Evolutionary conservation across 768 basidiomycete genomes (phyloP).

Genomic region (Pleurotus citrinopileatus): DNA sequence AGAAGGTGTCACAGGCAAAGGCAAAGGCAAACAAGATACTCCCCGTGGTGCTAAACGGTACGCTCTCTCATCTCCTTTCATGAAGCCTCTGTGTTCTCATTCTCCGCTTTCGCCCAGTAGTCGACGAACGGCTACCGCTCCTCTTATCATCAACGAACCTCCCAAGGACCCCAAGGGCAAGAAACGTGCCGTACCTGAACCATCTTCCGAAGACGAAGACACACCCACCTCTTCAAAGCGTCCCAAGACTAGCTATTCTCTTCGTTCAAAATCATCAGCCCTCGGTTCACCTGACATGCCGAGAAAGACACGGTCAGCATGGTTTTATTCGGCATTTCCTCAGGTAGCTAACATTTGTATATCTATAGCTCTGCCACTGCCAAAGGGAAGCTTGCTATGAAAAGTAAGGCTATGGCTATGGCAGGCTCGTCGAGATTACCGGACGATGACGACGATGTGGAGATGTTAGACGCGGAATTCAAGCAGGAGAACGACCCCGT

Average conservation of each 20-base stretch:
- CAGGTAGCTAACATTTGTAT: conserved; percentile 10
- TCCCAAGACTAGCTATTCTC: conserved; percentile 61
- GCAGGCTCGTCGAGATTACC: conserved; percentile 58
- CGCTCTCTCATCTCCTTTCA: conserved; percentile 27
- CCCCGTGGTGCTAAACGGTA: conserved; percentile 62
- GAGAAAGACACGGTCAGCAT: conserved; percentile 63
- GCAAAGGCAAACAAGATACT: conserved; percentile 61
- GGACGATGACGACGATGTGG: conserved; percentile 65
- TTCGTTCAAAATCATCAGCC: conserved; percentile 46
- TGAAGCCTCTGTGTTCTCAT: conserved; percentile 16
- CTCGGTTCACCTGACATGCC: conserved; percentile 57
- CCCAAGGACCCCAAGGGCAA: conserved; percentile 81
- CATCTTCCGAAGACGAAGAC: conserved; percentile 64
- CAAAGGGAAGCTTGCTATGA: conserved; percentile 60
- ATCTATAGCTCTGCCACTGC: conserved; percentile 41
- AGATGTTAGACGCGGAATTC: conserved; percentile 70
- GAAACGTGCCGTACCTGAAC: conserved; percentile 83
- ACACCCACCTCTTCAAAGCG: conserved; percentile 57
- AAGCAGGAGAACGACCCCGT: conserved; percentile 47
- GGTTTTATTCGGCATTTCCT: conserved; percentile 10
- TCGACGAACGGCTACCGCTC: conserved; percentile 45
- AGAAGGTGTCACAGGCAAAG: conserved; percentile 50
- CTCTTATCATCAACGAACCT: conserved; percentile 75
- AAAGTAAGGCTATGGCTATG: conserved; percentile 53
- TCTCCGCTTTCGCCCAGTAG: conserved; percentile 50